Evolutionary conservation across 2,329 filamentous ascomycete species (phyloP), one percentile per base, ranked within the genome.

Genomic region (Rasamsonia emersonii): DNA sequence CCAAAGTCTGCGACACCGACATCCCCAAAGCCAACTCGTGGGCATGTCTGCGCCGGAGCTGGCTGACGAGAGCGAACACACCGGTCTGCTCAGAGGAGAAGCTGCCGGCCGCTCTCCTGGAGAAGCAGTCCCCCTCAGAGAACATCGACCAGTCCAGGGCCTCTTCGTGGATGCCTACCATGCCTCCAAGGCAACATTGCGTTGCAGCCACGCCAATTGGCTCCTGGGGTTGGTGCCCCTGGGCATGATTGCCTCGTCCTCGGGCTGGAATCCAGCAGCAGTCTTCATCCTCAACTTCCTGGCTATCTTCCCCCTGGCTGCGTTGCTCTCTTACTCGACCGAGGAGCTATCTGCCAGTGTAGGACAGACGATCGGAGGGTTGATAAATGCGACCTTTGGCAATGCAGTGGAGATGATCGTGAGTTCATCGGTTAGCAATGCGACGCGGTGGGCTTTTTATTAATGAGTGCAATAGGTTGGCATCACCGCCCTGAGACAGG

Each of bases 381-480:
- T 73, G 43, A 59, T 73, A 58, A 73, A 73, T 51, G 69, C 70
- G 15, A 72, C 69, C 0, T 73, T 73, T 49, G 70, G 70, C 35
- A 73, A 73, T 56, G 70, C 70, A n/a, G 68, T 73, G 18, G 70
- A 73, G 46, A 52, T 73, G 33, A 73, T 73, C 52, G 69, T 68
- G 27, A 43, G 41, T 82, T 91, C 34, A 64, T 91, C 62, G 85
- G 83, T 37, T 86, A n/a, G n/a, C n/a, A n/a, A n/a, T n/a, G n/a
- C n/a, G n/a, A n/a, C n/a, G n/a, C n/a, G n/a, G n/a, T n/a, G n/a
- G n/a, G n/a, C n/a, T n/a, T n/a, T n/a, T n/a, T n/a, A n/a, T n/a
- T n/a, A n/a, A n/a, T n/a, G n/a, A n/a, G 86, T 51, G 82, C 82
- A 9, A 81, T 35, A 46, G 40, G 40, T 45, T n/a, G 39, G 43